Evolutionary conservation across 768 basidiomycete genomes (phyloP).

Genomic region (Pisolithus orientalis): DNA sequence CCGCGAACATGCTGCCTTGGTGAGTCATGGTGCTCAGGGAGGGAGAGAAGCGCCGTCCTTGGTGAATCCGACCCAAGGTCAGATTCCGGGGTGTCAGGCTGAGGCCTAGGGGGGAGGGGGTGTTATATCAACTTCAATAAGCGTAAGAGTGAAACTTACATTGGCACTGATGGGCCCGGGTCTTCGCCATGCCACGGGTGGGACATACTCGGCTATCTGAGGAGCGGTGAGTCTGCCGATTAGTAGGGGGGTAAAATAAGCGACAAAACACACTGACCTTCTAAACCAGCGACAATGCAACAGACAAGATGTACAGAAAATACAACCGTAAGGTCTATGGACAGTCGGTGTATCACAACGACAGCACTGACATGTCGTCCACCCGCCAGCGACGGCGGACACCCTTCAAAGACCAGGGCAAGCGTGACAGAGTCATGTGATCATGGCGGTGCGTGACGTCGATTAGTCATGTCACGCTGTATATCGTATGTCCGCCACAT

Average conservation of each 20-base stretch:
- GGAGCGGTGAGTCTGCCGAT: neutral
- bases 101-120: too few relatives aligned
- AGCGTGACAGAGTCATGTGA: slow-evolving; percentile 21
- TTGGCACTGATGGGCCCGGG: neutral
- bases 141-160: slow-evolving; percentile 12
- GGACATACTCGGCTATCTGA: slow-evolving; percentile 16
- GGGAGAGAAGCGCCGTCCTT: slow-evolving; percentile 23
- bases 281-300: too few relatives aligned
- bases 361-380: neutral
- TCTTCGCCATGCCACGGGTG: slow-evolving; percentile 15
- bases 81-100: slow-evolving; percentile 16
- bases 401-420: neutral
- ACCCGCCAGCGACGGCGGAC: neutral
- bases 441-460: slow-evolving; percentile 4
- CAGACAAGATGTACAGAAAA: too few relatives aligned
- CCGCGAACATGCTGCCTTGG: slow-evolving; percentile 17
- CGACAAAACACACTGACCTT: neutral
- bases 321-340: too few relatives aligned
- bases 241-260: neutral
- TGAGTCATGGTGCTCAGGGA: slow-evolving; percentile 9
- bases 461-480: slow-evolving; percentile 28
- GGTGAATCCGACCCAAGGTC: slow-evolving; percentile 23
- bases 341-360: too few relatives aligned
- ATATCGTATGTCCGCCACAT: slow-evolving; percentile 25
- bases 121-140: too few relatives aligned